Evolutionary conservation across 495 filamentous ascomycete genomes (phyloP).

Genomic region (Penicillium ucsense): DNA sequence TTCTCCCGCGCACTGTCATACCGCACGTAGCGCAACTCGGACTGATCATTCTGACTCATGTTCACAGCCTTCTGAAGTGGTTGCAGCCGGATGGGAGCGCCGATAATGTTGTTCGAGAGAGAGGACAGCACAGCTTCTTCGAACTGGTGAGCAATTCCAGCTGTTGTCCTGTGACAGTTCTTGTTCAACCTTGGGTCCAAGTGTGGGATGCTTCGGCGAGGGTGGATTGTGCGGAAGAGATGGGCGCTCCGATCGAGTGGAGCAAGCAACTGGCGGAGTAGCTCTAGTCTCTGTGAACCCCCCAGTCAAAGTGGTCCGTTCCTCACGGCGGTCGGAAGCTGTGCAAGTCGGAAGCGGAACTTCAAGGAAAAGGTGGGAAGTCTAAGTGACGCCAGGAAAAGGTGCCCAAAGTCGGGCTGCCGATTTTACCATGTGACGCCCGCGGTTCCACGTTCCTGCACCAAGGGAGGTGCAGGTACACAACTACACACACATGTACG

Average conservation of each 20-base stretch:
- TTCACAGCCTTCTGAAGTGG: conserved; percentile 5
- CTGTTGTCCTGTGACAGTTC: no score
- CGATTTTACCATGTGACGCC: conserved; percentile 29
- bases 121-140: conserved; percentile 3
- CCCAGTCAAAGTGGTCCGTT: no score
- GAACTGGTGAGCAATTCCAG: not conserved
- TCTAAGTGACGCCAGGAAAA: no score
- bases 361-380: not conserved
- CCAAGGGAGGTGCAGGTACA: no score
- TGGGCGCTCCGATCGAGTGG: no score
- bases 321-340: no score
- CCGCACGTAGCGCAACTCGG: conserved; percentile 65
- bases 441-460: not conserved
- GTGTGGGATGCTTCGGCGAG: no score
- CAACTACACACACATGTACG: not conserved
- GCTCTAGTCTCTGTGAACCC: no score
- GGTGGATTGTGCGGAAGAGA: no score
- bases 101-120: not conserved
- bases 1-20: conserved; percentile 74
- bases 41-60: conserved; percentile 23
- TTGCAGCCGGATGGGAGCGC: not conserved
- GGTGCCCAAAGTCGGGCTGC: not conserved
- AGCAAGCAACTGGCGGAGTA: no score
- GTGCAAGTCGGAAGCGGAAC: conserved; percentile 1
- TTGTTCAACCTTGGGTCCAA: no score